phyloP scores from a whole-genome alignment of 1,139 yeast species.

The Yamadazyma dushanensis region DNA sequence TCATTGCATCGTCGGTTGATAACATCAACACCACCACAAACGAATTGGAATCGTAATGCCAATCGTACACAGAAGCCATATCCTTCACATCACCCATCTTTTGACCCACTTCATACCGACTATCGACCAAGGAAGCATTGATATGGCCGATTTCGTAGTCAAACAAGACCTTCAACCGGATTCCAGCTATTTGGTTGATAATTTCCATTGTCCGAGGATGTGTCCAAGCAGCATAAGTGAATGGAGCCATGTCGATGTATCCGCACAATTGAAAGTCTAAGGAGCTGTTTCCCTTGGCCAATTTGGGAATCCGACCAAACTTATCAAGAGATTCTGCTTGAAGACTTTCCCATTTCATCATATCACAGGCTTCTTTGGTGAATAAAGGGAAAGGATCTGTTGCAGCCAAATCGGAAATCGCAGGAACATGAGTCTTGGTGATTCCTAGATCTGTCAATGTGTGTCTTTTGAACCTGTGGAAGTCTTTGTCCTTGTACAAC shows the following conservation, averaged over 20 bases:
- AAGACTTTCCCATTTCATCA: conserved; percentile 33
- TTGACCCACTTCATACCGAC: conserved; percentile 22
- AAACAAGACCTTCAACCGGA: conserved; percentile 24
- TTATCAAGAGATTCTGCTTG: conserved; percentile 22
- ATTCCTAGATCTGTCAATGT: conserved; percentile 28
- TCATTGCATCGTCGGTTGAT: conserved; percentile 27
- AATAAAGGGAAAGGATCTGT: conserved; percentile 32
- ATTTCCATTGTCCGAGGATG: conserved; percentile 22
- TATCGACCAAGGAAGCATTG: conserved; percentile 18
- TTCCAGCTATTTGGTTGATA: conserved; percentile 23
- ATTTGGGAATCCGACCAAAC: conserved; percentile 27
- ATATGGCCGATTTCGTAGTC: conserved; percentile 29
- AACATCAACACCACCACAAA: conserved; percentile 33
- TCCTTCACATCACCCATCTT: conserved; percentile 14
- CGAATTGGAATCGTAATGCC: conserved; percentile 34
- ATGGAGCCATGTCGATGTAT: conserved; percentile 25
- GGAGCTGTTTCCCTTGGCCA: conserved; percentile 24
- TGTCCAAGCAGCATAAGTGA: conserved; percentile 23
- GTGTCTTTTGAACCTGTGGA: conserved; percentile 16
- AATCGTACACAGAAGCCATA: conserved; percentile 19
- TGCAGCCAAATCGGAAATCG: conserved; percentile 27
- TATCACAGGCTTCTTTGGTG: conserved; percentile 32
- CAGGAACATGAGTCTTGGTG: conserved; percentile 25
- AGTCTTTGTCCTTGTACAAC: conserved; percentile 21
- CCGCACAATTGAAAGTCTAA: conserved; percentile 35